Percentiles rank a stretch among this genome's conserved stretches.
Evolutionary conservation across 176 grass and related monocot genomes (phyloP).

Genomic region (Chrysopogon serrulatus): DNA sequence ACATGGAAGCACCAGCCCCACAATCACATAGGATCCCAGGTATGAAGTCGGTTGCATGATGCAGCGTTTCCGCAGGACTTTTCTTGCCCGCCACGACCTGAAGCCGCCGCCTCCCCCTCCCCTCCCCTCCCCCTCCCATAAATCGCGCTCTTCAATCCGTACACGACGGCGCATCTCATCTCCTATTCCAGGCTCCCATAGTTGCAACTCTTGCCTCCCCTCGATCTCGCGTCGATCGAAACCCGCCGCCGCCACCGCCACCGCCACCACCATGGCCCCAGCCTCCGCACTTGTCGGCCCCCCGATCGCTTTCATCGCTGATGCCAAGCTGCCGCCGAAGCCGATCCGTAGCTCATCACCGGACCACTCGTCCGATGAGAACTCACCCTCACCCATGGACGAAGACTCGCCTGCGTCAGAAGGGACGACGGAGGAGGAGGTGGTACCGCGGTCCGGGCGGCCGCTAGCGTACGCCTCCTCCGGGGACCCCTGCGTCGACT

Average conservation of each 20-base stretch:
- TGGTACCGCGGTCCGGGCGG: background rate
- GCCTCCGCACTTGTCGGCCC: background rate
- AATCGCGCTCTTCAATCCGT: background rate
- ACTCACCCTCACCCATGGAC: background rate
- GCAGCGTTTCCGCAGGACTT: background rate
- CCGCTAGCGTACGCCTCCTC: background rate
- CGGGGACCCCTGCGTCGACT: conserved; percentile 26
- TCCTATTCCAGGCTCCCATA: background rate
- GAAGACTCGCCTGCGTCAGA: background rate
- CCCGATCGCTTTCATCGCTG: background rate
- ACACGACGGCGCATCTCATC: background rate
- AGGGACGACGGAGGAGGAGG: background rate
- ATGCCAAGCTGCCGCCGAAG: background rate
- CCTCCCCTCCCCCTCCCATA: background rate
- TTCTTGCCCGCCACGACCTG: background rate
- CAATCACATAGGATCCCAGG: background rate
- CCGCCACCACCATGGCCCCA: background rate
- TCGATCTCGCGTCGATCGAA: background rate
- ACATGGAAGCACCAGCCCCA: background rate
- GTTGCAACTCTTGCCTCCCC: background rate
- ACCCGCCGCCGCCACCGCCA: background rate
- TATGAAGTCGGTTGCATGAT: background rate
- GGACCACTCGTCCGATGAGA: background rate
- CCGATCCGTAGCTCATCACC: background rate
- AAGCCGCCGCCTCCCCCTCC: background rate